These are phyloP conservation scores for Colletotrichum filicis DNA, from an alignment of 2,329 filamentous ascomycete genomes.

Conservation along the genomic window DNA sequence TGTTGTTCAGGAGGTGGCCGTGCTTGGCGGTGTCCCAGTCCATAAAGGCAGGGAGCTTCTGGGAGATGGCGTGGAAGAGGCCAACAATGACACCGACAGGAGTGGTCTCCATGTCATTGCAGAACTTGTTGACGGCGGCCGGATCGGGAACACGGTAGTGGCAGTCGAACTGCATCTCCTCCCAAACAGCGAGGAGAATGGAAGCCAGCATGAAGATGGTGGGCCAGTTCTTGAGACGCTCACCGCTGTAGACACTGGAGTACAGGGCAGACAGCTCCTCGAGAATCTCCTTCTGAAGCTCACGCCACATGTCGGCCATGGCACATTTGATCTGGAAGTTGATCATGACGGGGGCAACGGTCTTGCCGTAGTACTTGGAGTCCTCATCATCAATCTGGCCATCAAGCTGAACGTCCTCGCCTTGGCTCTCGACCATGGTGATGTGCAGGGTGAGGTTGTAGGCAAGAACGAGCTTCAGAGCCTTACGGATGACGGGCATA, in stretches of 20 bases:
- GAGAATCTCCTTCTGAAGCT: slow-evolving; percentile 94
- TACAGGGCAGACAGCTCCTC: slow-evolving; percentile 93
- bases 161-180: slow-evolving; percentile 99
- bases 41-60: slow-evolving; percentile 90
- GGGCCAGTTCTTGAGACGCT: slow-evolving; percentile 98
- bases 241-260: slow-evolving; percentile 97
- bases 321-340: slow-evolving; percentile 99
- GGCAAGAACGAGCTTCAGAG: slow-evolving; percentile 91
- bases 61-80: slow-evolving; percentile 96
- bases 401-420: slow-evolving; percentile 79
- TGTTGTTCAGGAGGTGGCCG: slow-evolving; percentile 90
- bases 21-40: slow-evolving; percentile 96
- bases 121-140: slow-evolving; percentile 90
- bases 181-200: slow-evolving; percentile 94
- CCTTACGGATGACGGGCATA: slow-evolving; percentile 91
- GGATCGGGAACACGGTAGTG: slow-evolving; percentile 93
- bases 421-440: slow-evolving; percentile 91
- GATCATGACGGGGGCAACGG: slow-evolving; percentile 96
- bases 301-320: slow-evolving; percentile 97
- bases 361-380: slow-evolving; percentile 90
- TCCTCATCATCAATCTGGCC: slow-evolving; percentile 88
- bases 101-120: slow-evolving; percentile 94
- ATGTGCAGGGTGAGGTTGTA: slow-evolving; percentile 97
- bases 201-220: slow-evolving; percentile 98
- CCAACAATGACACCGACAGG: slow-evolving; percentile 97